Evolutionary conservation across 2,329 filamentous ascomycete species (phyloP), one percentile per base, ranked within the genome.

Genomic region (Colletotrichum shisoi): DNA sequence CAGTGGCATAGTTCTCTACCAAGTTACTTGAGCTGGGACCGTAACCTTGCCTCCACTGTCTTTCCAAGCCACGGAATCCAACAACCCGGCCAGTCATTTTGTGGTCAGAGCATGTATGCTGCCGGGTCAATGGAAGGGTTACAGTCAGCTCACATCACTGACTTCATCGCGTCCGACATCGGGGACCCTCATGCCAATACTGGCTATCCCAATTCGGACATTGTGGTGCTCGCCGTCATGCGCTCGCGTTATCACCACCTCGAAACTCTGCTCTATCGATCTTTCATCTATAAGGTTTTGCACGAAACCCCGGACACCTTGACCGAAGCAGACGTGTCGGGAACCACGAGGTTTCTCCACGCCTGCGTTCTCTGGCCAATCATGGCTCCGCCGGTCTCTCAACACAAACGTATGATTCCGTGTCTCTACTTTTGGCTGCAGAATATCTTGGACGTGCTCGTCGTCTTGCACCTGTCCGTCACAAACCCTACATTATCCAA

Each of bases 351-450:
- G 63, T 88, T 87, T 69, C 80, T 89, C 17, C 80, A 84, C 70
- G 80, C 84, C 1, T 83, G 81, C n/a, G 76, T 89, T 15, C 79
- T 83, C 63, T 89, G 87, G 87, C 87, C 87, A 1, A 79, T 89
- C 27, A 79, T 82, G 24, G 82, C 88, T 76, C 83, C 84, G 8
- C 86, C 87, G 0, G 80, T 84, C 0, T 84, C 83, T 68, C 79
- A 82, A 60, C 83, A 83, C 73, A 89, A 89, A 74, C 78, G 86
- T 42, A 78, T 89, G 5, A 76, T 89, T 0, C 86, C 87, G 0
- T 83, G 84, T 63, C 71, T 85, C 1, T 89, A 87, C 72, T 85
- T 86, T 61, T 89, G 87, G 83, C 86, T 85, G 9, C 86, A 89
- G 70, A 87, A 87, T 67, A 80, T 89, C 48, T 79, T 89, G 51